These are phyloP conservation scores for Lasiodiplodia sp. DNA, from an alignment of 2,329 filamentous ascomycete genomes.

Conservation along the genomic window DNA sequence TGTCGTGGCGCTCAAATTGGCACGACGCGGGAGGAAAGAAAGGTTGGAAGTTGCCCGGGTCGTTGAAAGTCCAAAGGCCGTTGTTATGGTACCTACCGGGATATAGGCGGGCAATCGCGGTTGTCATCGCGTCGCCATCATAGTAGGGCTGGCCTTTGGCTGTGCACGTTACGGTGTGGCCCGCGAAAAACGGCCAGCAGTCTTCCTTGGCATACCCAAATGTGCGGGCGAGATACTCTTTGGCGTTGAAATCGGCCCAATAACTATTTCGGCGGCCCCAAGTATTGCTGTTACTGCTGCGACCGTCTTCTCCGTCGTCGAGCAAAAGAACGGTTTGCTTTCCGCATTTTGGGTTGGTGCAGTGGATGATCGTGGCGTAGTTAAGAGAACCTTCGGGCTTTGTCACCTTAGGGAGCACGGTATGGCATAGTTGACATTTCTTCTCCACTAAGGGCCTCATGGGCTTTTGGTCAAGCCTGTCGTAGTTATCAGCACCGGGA, in stretches of 20 bases:
- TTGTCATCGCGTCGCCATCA: not conserved
- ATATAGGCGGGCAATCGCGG: not conserved
- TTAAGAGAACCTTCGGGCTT: not conserved
- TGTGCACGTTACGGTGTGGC: not conserved
- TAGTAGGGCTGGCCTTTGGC: constrained; percentile 1
- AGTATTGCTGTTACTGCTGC: not conserved
- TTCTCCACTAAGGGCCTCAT: not conserved
- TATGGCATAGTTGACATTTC: constrained; percentile 1
- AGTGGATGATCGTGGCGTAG: not conserved
- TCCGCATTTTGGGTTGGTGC: not conserved
- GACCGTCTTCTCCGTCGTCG: not conserved
- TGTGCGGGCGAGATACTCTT: not conserved
- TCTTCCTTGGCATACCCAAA: not conserved
- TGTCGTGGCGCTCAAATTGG: not conserved
- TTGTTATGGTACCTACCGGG: not conserved
- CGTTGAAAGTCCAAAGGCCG: constrained; percentile 10
- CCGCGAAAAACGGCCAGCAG: not conserved
- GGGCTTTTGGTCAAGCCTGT: not conserved
- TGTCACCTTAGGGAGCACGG: not conserved
- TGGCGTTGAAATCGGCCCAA: not conserved
- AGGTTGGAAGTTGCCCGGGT: constrained; percentile 7
- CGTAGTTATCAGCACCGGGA: not conserved
- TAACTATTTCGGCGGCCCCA: not conserved
- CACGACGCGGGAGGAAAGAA: not conserved
- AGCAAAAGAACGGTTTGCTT: not conserved